Evolutionary conservation across 176 grass and related monocot species (phyloP), one percentile per base, ranked within the genome.

Genomic region (Ensete ventricosum): DNA sequence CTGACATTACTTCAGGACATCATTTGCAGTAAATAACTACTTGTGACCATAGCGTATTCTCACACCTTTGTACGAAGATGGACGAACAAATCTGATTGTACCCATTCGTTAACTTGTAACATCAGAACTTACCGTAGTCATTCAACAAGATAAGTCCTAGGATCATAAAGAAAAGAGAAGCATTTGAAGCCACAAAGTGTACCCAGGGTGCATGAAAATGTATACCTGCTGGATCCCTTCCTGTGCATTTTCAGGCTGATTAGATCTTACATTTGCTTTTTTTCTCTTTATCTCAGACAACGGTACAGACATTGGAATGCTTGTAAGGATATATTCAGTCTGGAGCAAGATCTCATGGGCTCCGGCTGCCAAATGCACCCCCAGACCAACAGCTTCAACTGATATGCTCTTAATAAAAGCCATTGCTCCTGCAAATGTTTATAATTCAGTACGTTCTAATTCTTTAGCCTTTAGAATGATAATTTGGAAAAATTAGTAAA

Each of bases 301-400:
- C 64, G 85, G 67, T 67, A 76, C 64, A 73, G 81, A 82, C 16
- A 80, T 74, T 63, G 90, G 95, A 80, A 80, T 67, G 70, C 85
- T 77, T 52, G 90, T 79, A 68, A 99, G 82, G 24, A 89, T 80
- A 23, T 34, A 77, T 80, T 99, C 95, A 79, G 95, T 88, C 74
- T 91, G 93, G 49, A 79, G 71, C 85, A 99, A 83, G 73, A 99
- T 87, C 58, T 94, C 95, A 83, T 99, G 95, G 80, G 90, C 90
- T 77, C 90, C 95, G 19, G 86, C 86, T 55, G 88, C 95, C 80
- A 99, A 88, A 88, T 99, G 95, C 72, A 99, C 95, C 67, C 95
- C 95, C 64, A 99, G 79, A 2, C 90, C 84, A 81, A 99, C 86
- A 68, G 95, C 88, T 89, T 99, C 95, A 26, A 94, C 85, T 48